Base-by-base conservation (phyloP, 2,329 filamentous ascomycete species). In the Pseudopithomyces maydicus region DNA sequence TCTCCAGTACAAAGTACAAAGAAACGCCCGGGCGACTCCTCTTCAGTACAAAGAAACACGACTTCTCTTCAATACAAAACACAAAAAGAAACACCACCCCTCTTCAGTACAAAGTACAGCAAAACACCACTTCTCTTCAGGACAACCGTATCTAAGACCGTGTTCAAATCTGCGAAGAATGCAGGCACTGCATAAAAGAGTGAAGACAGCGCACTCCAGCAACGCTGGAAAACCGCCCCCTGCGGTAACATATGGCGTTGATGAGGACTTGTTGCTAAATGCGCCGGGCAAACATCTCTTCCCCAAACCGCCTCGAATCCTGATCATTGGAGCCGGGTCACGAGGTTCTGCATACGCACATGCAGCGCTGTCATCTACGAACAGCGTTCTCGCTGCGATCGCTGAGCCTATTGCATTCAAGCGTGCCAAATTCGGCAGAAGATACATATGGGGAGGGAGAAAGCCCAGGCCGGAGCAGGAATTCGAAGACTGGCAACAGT, bases 381-480 rank as follows among this genome's bases (percentile, higher is more conserved):
- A 73, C 54, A 91, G 89, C 6, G 72, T 88, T 32, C 85, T 98
- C 57, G 85, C 84, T 20, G 90, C 90, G 23, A 86, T 99, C 15
- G 92, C 90, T 20, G 95, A 98, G 66, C 92, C 93, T 0, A 81
- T 91, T 63, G 74, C 82, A 14, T 95, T 88, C 77, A 96, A 96
- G 77, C 86, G 94, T 4, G 78, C 82, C 41, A 81, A 84, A 0
- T 87, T 97, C 49, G 91, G 90, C 12, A 78, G 79, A 14, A 85
- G 80, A 57, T 91, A 90, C 74, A 90, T 97, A 68, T 94, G 90
- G 90, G 84, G 84, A 3, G 35, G 46, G 0, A 67, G 76, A 0
- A 62, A 74, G 0, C 80, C 87, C 0, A 55, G 70, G 1, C 81
- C 86, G 6, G 89, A 88, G 1, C 85, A 95, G 61, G 82, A 85